Evolutionary conservation across 2,329 filamentous ascomycete species (phyloP).

Genomic region (Alternaria burnsii): DNA sequence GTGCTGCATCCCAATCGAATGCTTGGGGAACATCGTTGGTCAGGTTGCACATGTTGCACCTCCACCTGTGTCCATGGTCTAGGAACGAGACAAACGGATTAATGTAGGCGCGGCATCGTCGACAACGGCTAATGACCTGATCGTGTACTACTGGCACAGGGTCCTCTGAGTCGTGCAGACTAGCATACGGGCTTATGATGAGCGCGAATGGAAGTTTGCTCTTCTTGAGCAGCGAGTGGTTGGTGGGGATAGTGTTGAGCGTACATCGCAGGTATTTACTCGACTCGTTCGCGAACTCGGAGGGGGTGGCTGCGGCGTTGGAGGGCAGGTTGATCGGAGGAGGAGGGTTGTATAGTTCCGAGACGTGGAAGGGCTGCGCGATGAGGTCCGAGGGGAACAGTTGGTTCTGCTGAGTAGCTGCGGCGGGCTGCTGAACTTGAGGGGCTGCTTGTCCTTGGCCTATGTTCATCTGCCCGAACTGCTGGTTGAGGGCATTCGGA

Average conservation of each 20-base stretch:
- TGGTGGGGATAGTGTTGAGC: conserved; percentile 91
- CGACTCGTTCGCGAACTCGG: conserved; percentile 88
- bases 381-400: conserved; percentile 91
- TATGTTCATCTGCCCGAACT: conserved; percentile 82
- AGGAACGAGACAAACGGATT: conserved; percentile 95
- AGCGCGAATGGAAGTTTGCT: conserved; percentile 92
- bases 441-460: conserved; percentile 52
- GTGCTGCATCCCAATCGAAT: conserved; percentile 95
- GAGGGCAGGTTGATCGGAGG: conserved; percentile 90
- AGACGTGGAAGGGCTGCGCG: conserved; percentile 91
- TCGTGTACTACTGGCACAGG: conserved; percentile 91
- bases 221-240: conserved; percentile 92
- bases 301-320: conserved; percentile 93
- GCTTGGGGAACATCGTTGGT: conserved; percentile 99
- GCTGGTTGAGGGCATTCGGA: conserved; percentile 73
- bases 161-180: conserved; percentile 92
- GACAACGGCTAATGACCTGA: conserved; percentile 95
- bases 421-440: conserved; percentile 42
- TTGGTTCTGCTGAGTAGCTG: conserved; percentile 68
- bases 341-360: conserved; percentile 88
- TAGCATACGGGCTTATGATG: conserved; percentile 93
- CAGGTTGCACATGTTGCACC: conserved; percentile 99
- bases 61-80: conserved; percentile 96
- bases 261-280: conserved; percentile 96
- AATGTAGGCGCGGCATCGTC: conserved; percentile 92